phyloP scores from a whole-genome alignment of 495 filamentous ascomycete species.

The Penicillium coffeae region DNA sequence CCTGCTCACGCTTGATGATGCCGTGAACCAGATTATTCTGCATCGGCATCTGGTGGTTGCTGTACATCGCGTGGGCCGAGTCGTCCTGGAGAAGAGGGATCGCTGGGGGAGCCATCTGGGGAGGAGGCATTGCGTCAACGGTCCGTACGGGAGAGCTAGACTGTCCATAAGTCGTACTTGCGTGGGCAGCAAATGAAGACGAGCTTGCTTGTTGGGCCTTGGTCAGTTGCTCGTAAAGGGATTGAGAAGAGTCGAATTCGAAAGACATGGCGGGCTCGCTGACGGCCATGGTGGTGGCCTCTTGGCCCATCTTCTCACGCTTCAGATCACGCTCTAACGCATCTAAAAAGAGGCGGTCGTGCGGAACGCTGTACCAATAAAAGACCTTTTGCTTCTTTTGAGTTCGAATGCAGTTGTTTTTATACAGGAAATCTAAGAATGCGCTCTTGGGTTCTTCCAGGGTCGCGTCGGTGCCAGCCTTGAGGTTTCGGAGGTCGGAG shows the following conservation, averaged over 20 bases:
- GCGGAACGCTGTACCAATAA: conserved; percentile 99
- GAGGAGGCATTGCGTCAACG: conserved; percentile 83
- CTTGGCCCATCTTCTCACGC: conserved; percentile 98
- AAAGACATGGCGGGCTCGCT: conserved; percentile 96
- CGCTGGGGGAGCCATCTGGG: conserved; percentile 59
- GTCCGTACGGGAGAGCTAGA: conserved; percentile 81
- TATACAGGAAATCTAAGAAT: conserved; percentile 98
- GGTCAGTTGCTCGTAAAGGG: conserved; percentile 97
- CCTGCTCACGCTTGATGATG: conserved; percentile 78
- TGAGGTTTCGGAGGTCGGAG: conserved; percentile 95
- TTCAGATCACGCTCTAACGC: conserved; percentile 95
- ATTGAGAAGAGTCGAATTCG: conserved; percentile 98
- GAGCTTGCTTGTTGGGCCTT: conserved; percentile 98
- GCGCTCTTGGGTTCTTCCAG: conserved; percentile 98
- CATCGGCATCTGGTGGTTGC: conserved; percentile 52
- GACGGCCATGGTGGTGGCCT: conserved; percentile 93
- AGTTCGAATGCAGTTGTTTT: conserved; percentile 99
- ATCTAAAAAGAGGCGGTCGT: conserved; percentile 95
- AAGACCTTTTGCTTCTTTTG: conserved; percentile 99
- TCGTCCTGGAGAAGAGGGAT: conserved; percentile 82
- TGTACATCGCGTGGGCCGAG: conserved; percentile 68
- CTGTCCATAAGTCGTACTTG: conserved; percentile 72
- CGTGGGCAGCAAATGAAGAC: conserved; percentile 88
- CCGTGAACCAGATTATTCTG: conserved; percentile 59
- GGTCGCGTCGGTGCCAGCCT: conserved; percentile 97